Evolutionary conservation across 2,329 filamentous ascomycete genomes (phyloP).

Genomic region (Plenodomus lindquistii): DNA sequence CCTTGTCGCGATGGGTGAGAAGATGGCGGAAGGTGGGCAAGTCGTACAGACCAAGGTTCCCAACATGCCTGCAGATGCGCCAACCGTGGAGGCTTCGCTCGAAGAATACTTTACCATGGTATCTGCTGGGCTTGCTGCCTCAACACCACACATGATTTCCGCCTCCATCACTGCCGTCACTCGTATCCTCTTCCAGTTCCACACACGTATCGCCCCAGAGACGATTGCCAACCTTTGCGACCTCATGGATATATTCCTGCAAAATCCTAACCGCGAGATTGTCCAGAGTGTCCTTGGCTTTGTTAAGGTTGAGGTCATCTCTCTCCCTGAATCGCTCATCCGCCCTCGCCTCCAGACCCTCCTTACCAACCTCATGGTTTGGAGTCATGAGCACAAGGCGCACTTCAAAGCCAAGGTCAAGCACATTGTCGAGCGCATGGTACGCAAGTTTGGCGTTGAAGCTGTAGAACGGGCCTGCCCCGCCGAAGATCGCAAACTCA

Average conservation of each 20-base stretch:
- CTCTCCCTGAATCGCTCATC: slow-evolving; percentile 78
- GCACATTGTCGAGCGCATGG: slow-evolving; percentile 94
- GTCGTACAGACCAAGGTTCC: slow-evolving; percentile 87
- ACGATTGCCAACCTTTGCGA: slow-evolving; percentile 84
- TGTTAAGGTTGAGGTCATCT: slow-evolving; percentile 92
- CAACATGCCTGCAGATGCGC: slow-evolving; percentile 81
- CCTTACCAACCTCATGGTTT: slow-evolving; percentile 88
- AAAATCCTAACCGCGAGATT: slow-evolving; percentile 95
- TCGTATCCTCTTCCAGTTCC: slow-evolving; percentile 91
- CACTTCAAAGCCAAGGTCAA: slow-evolving; percentile 97
- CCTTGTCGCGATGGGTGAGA: slow-evolving; percentile 83
- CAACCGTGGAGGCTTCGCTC: slow-evolving; percentile 75
- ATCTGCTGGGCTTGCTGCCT: slow-evolving; percentile 88
- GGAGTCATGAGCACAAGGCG: slow-evolving; percentile 97
- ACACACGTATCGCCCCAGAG: slow-evolving; percentile 66
- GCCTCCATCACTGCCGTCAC: slow-evolving; percentile 95
- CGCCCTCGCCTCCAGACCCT: slow-evolving; percentile 74
- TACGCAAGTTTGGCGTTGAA: slow-evolving; percentile 85
- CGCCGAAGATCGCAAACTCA: slow-evolving; percentile 84
- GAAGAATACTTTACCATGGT: slow-evolving; percentile 99
- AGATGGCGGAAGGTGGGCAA: slow-evolving; percentile 72
- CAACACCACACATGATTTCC: slow-evolving; percentile 95
- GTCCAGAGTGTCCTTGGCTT: slow-evolving; percentile 94
- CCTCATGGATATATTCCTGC: slow-evolving; percentile 94
- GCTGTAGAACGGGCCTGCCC: slow-evolving; percentile 79